Evolutionary conservation across 805 yeast genomes (phyloP).

Genomic region (Candida germanica): DNA sequence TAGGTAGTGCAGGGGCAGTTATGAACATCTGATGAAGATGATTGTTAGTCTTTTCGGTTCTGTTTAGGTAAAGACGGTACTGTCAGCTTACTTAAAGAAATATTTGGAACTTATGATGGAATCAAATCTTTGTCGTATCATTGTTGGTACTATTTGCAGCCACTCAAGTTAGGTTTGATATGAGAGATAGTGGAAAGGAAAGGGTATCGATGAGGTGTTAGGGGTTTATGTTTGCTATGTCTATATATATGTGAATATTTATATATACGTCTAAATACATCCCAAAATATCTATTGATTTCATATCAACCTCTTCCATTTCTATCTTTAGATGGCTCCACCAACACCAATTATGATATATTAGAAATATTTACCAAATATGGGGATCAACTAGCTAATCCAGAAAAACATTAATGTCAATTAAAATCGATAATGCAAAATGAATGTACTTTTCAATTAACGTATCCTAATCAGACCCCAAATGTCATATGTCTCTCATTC

Average conservation of each 20-base stretch:
- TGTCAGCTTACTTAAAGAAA: constrained; percentile 55
- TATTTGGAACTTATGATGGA: constrained; percentile 73
- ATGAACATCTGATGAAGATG: constrained; percentile 95
- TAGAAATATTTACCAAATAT: constrained; percentile 27
- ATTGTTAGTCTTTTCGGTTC: constrained; percentile 90
- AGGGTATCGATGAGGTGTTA: constrained; percentile 78
- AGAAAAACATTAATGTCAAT: constrained; percentile 29
- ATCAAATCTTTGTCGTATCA: constrained; percentile 58
- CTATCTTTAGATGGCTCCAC: constrained; percentile 63
- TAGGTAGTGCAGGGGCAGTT: constrained; percentile 87
- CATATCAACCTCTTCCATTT: too few relatives aligned
- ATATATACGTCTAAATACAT: too few relatives aligned
- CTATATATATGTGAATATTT: constrained; percentile 73
- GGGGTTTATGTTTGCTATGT: too few relatives aligned
- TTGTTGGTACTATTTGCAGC: constrained; percentile 73
- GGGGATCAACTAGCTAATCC: constrained; percentile 26
- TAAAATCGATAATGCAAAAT: constrained; percentile 35
- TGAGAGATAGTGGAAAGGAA: constrained; percentile 81
- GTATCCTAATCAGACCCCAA: constrained; percentile 24
- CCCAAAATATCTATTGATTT: too few relatives aligned
- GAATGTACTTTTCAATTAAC: constrained; percentile 39
- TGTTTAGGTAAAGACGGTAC: constrained; percentile 92
- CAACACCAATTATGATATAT: constrained; percentile 37
- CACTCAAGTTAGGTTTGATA: constrained; percentile 90
- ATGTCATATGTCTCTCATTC: constrained; percentile 43